phyloP scores from a whole-genome alignment of 768 basidiomycete genomes.

The Solioccasus polychromus region DNA sequence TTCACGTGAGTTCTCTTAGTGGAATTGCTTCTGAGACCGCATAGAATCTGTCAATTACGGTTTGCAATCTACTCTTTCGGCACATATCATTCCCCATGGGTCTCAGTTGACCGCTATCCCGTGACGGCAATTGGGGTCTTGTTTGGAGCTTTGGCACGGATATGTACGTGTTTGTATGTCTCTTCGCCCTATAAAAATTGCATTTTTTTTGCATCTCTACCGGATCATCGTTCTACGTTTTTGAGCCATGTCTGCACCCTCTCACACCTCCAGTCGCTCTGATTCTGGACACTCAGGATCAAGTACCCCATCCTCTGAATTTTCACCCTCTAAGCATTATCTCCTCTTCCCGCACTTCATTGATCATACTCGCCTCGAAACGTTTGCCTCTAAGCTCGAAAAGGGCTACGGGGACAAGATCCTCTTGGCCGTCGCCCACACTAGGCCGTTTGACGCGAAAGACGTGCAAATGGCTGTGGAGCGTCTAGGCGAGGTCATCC shows the following conservation, averaged over 20 bases:
- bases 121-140: not conserved
- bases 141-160: not conserved
- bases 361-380: conserved; percentile 6
- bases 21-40: not conserved
- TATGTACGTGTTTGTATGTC: conserved; percentile 26
- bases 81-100: not conserved
- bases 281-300: conserved; percentile 14
- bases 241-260: conserved; percentile 19
- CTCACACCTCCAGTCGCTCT: conserved; percentile 14
- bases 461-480: conserved; percentile 7
- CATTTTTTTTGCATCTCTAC: conserved; percentile 5
- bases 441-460: conserved; percentile 4
- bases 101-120: not conserved
- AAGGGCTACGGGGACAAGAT: conserved; percentile 29
- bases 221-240: not conserved
- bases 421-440: conserved; percentile 21
- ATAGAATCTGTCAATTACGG: not conserved
- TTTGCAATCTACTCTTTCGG: conserved; percentile 7
- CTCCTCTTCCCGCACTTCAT: conserved; percentile 23
- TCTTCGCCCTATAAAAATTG: conserved; percentile 26
- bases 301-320: conserved; percentile 28
- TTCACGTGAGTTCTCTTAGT: conserved; percentile 11
- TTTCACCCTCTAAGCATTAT: conserved; percentile 14
- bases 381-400: conserved; percentile 21
- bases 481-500: conserved; percentile 11